Evolutionary conservation across 768 basidiomycete species (phyloP).

Genomic region (Cyathus striatus): DNA sequence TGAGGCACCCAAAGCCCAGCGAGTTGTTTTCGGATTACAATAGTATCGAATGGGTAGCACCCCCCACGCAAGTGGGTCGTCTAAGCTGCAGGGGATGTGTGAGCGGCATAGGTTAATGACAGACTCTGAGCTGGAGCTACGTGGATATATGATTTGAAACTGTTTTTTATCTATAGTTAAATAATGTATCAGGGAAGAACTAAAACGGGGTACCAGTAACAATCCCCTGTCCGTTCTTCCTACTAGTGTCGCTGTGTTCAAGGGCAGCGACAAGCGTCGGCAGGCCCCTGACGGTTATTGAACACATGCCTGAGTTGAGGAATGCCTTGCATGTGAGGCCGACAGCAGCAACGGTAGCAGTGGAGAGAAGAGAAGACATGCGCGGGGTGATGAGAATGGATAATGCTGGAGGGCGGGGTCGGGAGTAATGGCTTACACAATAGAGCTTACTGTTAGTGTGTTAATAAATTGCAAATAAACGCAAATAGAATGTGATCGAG

Average conservation of each 20-base stretch:
- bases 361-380: conserved; percentile 47
- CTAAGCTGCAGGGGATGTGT: conserved; percentile 43
- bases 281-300: conserved; percentile 68
- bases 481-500: too few relatives aligned
- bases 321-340: conserved; percentile 80
- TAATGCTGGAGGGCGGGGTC: conserved; percentile 4
- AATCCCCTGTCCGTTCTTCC: conserved; percentile 53
- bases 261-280: conserved; percentile 61
- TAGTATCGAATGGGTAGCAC: conserved; percentile 65
- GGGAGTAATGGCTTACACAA: too few relatives aligned
- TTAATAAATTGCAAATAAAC: too few relatives aligned
- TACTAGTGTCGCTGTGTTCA: conserved; percentile 33
- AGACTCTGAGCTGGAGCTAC: conserved; percentile 35
- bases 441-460: too few relatives aligned
- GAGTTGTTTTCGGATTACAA: conserved; percentile 50
- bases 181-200: conserved; percentile 3
- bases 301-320: conserved; percentile 59
- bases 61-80: conserved; percentile 88
- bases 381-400: conserved; percentile 23
- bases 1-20: conserved; percentile 91
- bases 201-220: conserved; percentile 52
- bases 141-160: conserved; percentile 95
- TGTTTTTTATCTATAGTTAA: conserved; percentile 18
- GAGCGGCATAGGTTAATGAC: too few relatives aligned
- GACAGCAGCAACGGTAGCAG: conserved; percentile 55